Evolutionary conservation across 306 rosid species (phyloP).

Genomic region (Cucurbita moschata): DNA sequence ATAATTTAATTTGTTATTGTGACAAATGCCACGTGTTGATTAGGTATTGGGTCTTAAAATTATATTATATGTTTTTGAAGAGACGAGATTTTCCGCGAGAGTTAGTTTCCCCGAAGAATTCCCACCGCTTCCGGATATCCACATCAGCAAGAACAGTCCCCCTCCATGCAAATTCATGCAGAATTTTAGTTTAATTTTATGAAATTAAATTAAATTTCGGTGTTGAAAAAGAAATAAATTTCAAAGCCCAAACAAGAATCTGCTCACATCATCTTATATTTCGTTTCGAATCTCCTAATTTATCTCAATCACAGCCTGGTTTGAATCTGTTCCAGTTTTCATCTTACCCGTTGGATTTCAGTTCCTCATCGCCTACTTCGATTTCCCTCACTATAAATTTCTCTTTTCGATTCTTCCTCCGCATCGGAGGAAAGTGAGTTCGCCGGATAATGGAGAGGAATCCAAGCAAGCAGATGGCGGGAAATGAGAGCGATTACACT

Average conservation of each 20-base stretch:
- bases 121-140: neutral
- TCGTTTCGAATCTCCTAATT: neutral
- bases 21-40: no score
- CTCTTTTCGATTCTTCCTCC: neutral
- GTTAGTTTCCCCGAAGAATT: no score
- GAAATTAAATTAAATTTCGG: neutral
- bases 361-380: neutral
- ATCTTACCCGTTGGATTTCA: neutral
- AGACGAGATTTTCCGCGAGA: no score
- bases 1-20: no score
- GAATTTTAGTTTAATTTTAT: neutral
- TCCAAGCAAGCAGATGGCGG: neutral
- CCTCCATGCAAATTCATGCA: constrained; percentile 4
- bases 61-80: no score
- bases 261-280: neutral
- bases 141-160: neutral
- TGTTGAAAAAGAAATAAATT: neutral
- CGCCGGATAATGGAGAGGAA: constrained; percentile 14
- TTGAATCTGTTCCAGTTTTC: neutral
- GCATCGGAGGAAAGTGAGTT: no score
- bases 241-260: neutral
- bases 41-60: no score
- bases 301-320: neutral
- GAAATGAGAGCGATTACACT: neutral
- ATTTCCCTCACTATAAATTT: neutral